Base-by-base conservation (phyloP, 371 early-diverging fungal genomes). In the Mucor irregularis region DNA sequence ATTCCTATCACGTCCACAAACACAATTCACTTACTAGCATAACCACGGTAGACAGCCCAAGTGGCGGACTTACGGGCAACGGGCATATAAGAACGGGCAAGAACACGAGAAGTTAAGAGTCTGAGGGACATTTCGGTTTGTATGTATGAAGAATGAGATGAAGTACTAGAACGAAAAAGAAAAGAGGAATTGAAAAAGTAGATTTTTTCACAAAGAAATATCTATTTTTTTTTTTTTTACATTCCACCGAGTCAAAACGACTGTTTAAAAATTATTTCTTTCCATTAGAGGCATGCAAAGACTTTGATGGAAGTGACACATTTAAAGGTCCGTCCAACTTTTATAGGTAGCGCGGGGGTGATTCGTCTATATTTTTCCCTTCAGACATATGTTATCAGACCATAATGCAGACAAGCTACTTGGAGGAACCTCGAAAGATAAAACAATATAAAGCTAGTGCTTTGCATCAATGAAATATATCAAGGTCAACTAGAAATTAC, bases 61-160 rank as follows among this genome's bases (percentile, higher is more conserved):
- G 59, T 52, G 19, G 70, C 73, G 51, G 71, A 67, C 61, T 71
- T 61, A 47, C 69, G 69, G 44, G 65, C 44, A 42, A 58, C 68
- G 49, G 78, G 74, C 39, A 62, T 62, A 54, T 70, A 78, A 50
- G 78, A 58, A 53, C 73, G 70, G 35, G 52, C 46, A 29, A 70
- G 49, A 54, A 73, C 71, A 48, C 78, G 74, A 38, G 78, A 55
- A 58, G 78, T 54, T 38, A 78, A 73, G 49, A 63, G 66, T 66
- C 73, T 60, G 39, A 78, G 75, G 42, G 78, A 56, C 78, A 78
- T 78, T 49, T 33, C 58, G 33, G n/a, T n/a, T n/a, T 38, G 5
- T 31, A 16, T 37, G 22, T n/a, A 53, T 33, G 29, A 52, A 39
- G 47, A 40, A 35, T 35, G 25, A 42, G 34, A 16, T 30, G 19